Percentiles rank a stretch among this genome's conserved stretches.
Conservation (phyloP, 805 yeast genomes). For the Yarrowia porcina region DNA sequence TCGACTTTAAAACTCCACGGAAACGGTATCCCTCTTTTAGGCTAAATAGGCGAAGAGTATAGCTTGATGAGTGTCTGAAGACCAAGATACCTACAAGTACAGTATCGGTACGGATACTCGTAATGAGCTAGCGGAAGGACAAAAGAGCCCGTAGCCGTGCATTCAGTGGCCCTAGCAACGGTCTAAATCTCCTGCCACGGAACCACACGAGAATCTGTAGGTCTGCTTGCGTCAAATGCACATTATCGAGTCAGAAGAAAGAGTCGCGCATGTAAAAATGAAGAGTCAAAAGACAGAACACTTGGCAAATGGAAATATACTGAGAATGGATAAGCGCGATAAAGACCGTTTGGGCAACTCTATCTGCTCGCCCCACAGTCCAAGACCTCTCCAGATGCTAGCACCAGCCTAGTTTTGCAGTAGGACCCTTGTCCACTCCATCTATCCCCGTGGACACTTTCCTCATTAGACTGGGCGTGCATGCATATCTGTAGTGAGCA, state of each 20-base stretch:
- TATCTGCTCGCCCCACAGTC: neutral
- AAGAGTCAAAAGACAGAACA: too few species aligned
- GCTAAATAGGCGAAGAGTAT: neutral
- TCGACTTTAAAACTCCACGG: neutral
- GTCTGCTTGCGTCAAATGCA: neutral
- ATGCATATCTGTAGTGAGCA: neutral
- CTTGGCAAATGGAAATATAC: too few species aligned
- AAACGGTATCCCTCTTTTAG: neutral
- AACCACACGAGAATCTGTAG: too few species aligned
- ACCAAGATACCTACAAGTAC: neutral
- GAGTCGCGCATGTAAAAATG: neutral
- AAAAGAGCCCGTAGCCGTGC: too few species aligned
- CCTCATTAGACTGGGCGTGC: neutral
- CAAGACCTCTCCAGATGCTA: neutral
- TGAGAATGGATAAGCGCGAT: too few species aligned
- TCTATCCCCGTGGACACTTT: conserved; percentile 6
- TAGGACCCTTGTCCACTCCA: neutral
- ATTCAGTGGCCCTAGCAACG: too few species aligned
- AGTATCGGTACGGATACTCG: too few species aligned
- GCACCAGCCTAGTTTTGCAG: neutral
- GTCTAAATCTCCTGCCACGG: too few species aligned
- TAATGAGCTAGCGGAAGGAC: too few species aligned
- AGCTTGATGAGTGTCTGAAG: neutral
- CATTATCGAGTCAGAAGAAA: neutral
- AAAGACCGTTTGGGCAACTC: too few species aligned